These are phyloP conservation scores for Phytophthora hibernalis DNA, from an alignment of 352 stramenopile genomes.

Conservation along the genomic window DNA sequence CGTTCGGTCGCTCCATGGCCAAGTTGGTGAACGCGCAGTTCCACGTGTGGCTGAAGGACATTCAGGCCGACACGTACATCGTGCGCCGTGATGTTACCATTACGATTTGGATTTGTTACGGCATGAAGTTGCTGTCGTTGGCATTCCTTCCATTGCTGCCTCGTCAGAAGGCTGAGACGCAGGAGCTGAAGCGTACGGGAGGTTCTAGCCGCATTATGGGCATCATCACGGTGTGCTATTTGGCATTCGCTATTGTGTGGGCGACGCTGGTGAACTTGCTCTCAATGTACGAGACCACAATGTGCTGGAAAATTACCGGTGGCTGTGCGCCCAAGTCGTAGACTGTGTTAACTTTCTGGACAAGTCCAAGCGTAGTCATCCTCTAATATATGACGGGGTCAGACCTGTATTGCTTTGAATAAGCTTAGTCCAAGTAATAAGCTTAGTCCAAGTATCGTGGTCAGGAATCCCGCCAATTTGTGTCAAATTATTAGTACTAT, in stretches of 20 bases:
- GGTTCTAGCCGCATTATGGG: slow-evolving; percentile 48
- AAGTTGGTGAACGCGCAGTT: slow-evolving; percentile 66
- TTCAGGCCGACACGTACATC: slow-evolving; percentile 48
- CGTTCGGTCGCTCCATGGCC: slow-evolving; percentile 52
- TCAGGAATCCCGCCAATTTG: not conserved
- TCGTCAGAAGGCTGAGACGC: slow-evolving; percentile 56
- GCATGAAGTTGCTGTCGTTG: slow-evolving; percentile 62
- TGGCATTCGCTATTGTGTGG: slow-evolving; percentile 46
- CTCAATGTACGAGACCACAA: slow-evolving; percentile 58
- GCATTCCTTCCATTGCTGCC: slow-evolving; percentile 57
- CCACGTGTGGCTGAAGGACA: slow-evolving; percentile 57
- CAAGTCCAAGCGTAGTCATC: slow-evolving; percentile 2
- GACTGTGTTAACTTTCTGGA: not conserved
- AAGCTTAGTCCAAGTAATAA: too few relatives aligned
- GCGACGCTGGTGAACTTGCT: slow-evolving; percentile 55
- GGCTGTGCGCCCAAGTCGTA: slow-evolving; percentile 46
- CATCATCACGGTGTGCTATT: slow-evolving; percentile 43
- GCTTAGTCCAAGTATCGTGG: too few relatives aligned
- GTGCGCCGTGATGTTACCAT: slow-evolving; percentile 67
- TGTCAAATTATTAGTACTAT: too few relatives aligned
- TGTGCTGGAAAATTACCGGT: slow-evolving; percentile 66
- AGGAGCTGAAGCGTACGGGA: slow-evolving; percentile 49
- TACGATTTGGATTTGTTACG: slow-evolving; percentile 66
- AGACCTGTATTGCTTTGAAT: not conserved
- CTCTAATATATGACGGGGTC: slow-evolving; percentile 14